These are phyloP conservation scores for Cercospora sesami DNA, from an alignment of 2,329 filamentous ascomycete genomes.

Conservation along the genomic window DNA sequence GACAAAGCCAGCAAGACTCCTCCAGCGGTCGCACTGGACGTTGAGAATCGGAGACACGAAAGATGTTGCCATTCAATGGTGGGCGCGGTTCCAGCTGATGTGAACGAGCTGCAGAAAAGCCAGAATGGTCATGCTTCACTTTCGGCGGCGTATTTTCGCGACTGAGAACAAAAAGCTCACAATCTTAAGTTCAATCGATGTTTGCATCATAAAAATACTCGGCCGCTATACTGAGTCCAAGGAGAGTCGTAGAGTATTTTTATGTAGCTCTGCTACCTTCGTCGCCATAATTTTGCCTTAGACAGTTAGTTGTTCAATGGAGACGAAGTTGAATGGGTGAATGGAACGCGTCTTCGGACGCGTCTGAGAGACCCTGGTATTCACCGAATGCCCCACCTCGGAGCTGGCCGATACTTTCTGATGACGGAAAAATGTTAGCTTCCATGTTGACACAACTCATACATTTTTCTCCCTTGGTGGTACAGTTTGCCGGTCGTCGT, in stretches of 20 bases:
- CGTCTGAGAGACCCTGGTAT: constrained; percentile 1
- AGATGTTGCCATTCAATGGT: background rate
- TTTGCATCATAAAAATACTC: background rate
- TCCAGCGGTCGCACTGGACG: background rate
- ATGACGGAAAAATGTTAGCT: constrained; percentile 1
- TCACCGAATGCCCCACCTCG: constrained; percentile 1
- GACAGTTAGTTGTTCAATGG: background rate
- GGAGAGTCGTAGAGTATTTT: no score
- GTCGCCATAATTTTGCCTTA: no score
- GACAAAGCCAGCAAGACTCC: background rate
- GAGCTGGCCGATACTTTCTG: background rate
- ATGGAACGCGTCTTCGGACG: background rate
- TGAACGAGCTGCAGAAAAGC: background rate
- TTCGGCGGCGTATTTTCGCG: background rate
- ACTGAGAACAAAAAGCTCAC: background rate
- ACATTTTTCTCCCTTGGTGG: background rate
- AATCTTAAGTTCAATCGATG: background rate
- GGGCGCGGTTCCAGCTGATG: background rate
- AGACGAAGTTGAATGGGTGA: background rate
- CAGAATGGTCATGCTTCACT: no score
- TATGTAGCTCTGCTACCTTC: no score
- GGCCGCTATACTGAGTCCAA: background rate
- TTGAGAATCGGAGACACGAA: background rate
- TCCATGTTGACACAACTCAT: background rate
- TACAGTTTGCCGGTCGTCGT: background rate